These are phyloP conservation scores for Solanum bukasovii DNA, from an alignment of 257 asterid genomes.

Conservation along the genomic window DNA sequence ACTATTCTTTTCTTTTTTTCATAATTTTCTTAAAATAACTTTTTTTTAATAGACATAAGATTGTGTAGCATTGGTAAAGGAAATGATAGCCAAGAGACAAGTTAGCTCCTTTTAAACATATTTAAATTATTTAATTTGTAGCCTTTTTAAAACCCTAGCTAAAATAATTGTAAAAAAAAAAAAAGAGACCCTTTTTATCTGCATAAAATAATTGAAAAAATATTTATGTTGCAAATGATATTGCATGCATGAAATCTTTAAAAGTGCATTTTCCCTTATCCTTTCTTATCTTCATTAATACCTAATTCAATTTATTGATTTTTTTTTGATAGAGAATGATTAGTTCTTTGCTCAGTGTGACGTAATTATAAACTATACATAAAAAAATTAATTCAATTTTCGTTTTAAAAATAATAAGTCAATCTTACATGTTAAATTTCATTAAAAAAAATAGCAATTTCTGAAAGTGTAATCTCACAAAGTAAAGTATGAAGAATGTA, in stretches of 20 bases:
- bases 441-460: neutral
- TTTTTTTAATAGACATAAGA: neutral
- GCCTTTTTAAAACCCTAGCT: neutral
- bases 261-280: neutral
- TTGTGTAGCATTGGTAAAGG: slow-evolving; percentile 2
- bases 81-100: slow-evolving; percentile 4
- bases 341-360: neutral
- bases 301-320: neutral
- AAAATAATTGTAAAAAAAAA: neutral
- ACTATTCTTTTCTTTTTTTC: slow-evolving; percentile 9
- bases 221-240: neutral
- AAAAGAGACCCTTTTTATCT: neutral
- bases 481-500: accelerated
- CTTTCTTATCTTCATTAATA: neutral
- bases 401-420: no score
- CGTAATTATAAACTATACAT: neutral
- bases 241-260: neutral
- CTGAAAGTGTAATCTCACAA: neutral
- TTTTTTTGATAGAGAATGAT: neutral
- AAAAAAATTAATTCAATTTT: neutral
- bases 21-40: neutral
- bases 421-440: neutral
- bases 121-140: neutral
- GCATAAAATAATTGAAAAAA: neutral
- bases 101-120: neutral